Base-by-base conservation (phyloP, 2,329 filamentous ascomycete genomes). In the Aspergillaceae sp. region DNA sequence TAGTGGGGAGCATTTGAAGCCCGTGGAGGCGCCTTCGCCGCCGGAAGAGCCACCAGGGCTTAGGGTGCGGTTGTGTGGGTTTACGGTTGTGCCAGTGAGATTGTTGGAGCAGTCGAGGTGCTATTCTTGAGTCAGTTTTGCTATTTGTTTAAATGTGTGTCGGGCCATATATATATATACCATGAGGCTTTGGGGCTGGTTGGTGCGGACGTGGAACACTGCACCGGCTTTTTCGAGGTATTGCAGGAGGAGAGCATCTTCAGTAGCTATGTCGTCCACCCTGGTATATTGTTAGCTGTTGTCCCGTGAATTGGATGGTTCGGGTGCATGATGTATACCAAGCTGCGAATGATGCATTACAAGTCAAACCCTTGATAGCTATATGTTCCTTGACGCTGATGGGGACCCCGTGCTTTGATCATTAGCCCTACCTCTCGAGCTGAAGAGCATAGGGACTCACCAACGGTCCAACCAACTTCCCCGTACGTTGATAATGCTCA, bases 311-410 rank as follows among this genome's bases (percentile, higher is more conserved):
- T 19, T 19, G 19, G 19, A 19, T 19, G 2, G 19, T 19, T 40
- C 29, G 5, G n/a, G 5, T 10, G 6, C 5, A 3, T 9, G 10
- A 8, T 28, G 33, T 52, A 9, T 47, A 65, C 64, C 58, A 68
- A 29, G 63, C 59, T 3, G 63, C 61, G 40, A 62, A 69, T 29
- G 63, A 65, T 2, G 58, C 63, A 37, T 66, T 63, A 45, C 60
- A 63, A 1, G 58, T 63, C 27, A 52, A 62, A 1, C 75, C 77
- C 46, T 75, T 74, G 29, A 83, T 67, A 7, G 79, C 74, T 57
- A 83, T 79, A 9, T 79, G 78, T 44, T 84, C 80, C 53, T 83
- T 84, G 3, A 80, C 61, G 37, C 70, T 75, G 44, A 81, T 72
- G 0, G 78, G 78, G 4, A 81, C 60, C 0, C 76, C 78, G 54